Evolutionary conservation across 2,329 filamentous ascomycete genomes (phyloP), one percentile per base, ranked within the genome.

Genomic region (Peltaster fructicola): DNA sequence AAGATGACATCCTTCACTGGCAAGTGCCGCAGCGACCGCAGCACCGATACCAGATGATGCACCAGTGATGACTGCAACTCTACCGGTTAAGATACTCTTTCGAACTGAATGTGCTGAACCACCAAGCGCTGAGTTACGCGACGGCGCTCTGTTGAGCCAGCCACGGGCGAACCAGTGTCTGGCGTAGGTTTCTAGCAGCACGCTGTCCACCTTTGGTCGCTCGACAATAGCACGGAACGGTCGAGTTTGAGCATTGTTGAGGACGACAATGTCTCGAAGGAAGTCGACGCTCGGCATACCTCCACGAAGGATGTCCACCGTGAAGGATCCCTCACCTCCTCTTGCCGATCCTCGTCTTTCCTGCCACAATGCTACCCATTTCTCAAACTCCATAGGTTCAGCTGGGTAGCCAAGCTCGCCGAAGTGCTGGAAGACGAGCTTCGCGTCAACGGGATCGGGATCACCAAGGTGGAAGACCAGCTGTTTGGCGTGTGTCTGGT

Each of bases 111-210:
- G 52, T 3, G 48, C 50, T 11, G 54, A 44, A 5, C 56, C 56
- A 15, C 56, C 56, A 3, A 55, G 47, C 23, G 57, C 53, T 22
- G 54, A 45, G 8, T 57, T 55, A 5, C 59, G 59, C 3, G 54
- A 54, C 4, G 77, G 76, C 10, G 73, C 61, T 3, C 56, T 59
- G 5, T 68, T 60, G 4, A 85, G 58, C 78, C 78, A 85, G 21
- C 78, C 78, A 46, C 78, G 59, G 10, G 75, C 74, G 43, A 74
- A 84, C 61, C 78, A 85, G 46, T 84, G 74, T 9, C 78, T 73
- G 12, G 73, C 67, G 44, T 85, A 85, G 0, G 71, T 84, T 46
- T 78, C 71, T 5, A 82, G 63, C n/a, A 85, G 55, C 8, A 66
- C 59, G 10, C 52, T 56, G 41, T 82, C 73, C 13, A 82, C 73